Base-by-base conservation (phyloP, 306 rosid species). In the Rubus idaeus region DNA sequence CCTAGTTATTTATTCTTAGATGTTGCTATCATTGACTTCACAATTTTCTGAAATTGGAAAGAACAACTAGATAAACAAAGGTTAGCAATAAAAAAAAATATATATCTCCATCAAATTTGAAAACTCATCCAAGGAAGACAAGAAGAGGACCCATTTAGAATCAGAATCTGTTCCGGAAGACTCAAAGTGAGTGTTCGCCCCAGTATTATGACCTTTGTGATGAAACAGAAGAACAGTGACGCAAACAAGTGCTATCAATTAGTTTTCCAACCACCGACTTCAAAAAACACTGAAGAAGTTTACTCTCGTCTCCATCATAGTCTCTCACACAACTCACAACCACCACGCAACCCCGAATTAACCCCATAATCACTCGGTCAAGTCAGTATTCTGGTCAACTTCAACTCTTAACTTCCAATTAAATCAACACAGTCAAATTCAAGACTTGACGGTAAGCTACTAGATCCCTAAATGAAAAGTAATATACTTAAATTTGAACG, bases 11-110 rank as follows among this genome's bases (percentile, higher is more conserved):
- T 39, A 53, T 72, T 58, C 51, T 10, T 26, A 53, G 20, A 53
- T 40, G 50, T 40, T 11, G 37, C 76, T 55, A 72, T 55, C 39
- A 41, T 39, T 72, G 65, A 55, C 76, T 40, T 40, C 42, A 37
- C 3, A 13, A 7, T 2, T 35, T 71, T 37, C 75, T 18, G 47
- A 51, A 51, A 16, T 5, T 0, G 62, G 40, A 55, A 55, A 35
- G 40, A 73, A 41, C 16, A 49, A 68, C 20, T 11, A n/a, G 64
- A 52, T 39, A 21, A 12, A 3, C 0, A 20, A 20, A 41, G n/a
- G 9, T 41, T 23, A 39, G 18, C 41, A 42, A 23, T 12, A 42
- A 8, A 21, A 45, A 21, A 45, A 23, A 23, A 23, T 23, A 57
- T 63, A 73, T 0, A 42, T 56, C 68, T 37, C 77, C 41, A 13